Evolutionary conservation across 176 grass and related monocot species (phyloP), one percentile per base, ranked within the genome.

Genomic region (Leersia perrieri): DNA sequence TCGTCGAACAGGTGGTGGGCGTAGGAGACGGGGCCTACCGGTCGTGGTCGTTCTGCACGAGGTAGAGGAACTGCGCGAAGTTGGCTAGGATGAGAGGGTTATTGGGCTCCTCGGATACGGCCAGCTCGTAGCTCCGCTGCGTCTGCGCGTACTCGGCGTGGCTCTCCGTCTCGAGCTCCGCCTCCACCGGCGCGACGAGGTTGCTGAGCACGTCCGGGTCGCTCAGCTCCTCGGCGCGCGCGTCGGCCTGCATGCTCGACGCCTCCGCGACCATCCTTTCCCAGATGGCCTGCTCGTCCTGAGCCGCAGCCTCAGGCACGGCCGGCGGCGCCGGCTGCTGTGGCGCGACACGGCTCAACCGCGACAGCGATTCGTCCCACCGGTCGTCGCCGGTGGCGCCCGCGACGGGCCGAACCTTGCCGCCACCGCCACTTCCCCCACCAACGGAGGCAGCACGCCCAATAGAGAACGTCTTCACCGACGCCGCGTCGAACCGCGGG

Each of bases 1-100:
- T 72, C 85, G 76, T 88, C 88, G 78, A 91, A 76, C 83, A 85
- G 33, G 5, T 68, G 12, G 55, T 58, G 68, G 22, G 63, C n/a
- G 70, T 11, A 2, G 28, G 0, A 5, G 29, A 20, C n/a, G 38
- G 57, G 9, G 9, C 65, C 2, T 88, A 99, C 96, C 96, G 76
- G 28, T 93, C 87, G 26, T 88, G 72, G 9, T 95, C 96, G 63
- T 58, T 83, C 78, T 80, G 93, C 57, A 95, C 91, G 33, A 93
- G 70, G 65, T 80, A 92, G 71, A 95, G 82, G 81, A 99, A 95
- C 70, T 93, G 93, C 29, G 93, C 96, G 75, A 99, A 99, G 83
- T 95, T 99, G 67, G 82, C 70, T 7, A 99, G 87, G 74, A 95
- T 84, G 61, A 99, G 93, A 72, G 89, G 70, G 14, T 91, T 99